phyloP scores from a whole-genome alignment of 371 early-diverging fungal genomes.

The Actinomucor elegans region DNA sequence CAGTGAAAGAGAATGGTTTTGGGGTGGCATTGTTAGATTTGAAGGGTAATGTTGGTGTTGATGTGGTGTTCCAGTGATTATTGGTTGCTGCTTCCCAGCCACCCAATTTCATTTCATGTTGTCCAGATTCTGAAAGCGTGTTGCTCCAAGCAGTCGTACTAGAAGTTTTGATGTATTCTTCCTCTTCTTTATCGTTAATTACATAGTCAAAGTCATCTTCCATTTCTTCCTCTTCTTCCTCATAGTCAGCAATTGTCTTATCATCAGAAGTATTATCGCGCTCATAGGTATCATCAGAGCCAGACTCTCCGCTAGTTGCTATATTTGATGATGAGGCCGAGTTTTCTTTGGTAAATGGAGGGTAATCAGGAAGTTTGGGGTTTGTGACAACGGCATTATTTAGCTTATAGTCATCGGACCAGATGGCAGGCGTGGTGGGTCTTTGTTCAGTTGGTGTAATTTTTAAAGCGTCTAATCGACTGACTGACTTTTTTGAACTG shows the following conservation, averaged over 20 bases:
- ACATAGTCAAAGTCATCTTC: not conserved
- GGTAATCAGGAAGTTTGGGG: no score
- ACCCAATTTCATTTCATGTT: slow-evolving; percentile 18
- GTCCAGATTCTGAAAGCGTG: not conserved
- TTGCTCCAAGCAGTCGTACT: not conserved
- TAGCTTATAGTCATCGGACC: slow-evolving; percentile 1
- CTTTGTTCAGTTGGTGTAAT: not conserved
- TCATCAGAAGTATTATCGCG: not conserved
- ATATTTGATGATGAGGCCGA: no score
- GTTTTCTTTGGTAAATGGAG: no score
- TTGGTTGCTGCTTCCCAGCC: slow-evolving; percentile 24
- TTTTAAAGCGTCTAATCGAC: not conserved
- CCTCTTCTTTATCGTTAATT: not conserved
- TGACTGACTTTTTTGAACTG: no score
- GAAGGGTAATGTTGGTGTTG: not conserved
- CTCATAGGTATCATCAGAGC: no score
- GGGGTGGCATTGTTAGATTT: not conserved
- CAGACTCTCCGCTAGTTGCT: not conserved
- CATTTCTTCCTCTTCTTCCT: not conserved
- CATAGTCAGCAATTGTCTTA: not conserved
- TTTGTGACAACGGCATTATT: not conserved
- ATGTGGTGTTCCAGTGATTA: not conserved
- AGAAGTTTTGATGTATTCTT: not conserved
- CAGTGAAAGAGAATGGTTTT: no score
- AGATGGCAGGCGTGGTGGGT: slow-evolving; percentile 19